Conservation (phyloP, 331 rosid genomes). For the Spiraea crenata region DNA sequence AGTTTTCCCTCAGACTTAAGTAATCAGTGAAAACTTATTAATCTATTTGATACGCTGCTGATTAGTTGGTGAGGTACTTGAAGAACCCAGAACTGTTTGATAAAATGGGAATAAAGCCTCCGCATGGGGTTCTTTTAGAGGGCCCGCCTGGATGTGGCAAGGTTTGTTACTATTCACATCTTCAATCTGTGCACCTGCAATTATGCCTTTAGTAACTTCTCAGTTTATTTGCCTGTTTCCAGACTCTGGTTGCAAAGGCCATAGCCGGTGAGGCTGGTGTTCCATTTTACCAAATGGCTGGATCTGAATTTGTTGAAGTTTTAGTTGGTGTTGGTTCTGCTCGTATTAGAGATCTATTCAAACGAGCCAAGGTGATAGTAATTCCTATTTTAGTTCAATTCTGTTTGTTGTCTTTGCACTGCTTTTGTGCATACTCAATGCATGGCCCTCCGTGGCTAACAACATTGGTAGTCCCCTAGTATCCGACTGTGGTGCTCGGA, state of each 20-base stretch:
- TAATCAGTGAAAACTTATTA: constrained; percentile 26
- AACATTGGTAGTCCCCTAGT: not conserved
- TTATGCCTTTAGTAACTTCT: constrained; percentile 10
- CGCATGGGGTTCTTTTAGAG: constrained; percentile 96
- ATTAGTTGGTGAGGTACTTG: constrained; percentile 92
- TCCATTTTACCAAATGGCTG: constrained; percentile 99
- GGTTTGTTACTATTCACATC: constrained; percentile 51
- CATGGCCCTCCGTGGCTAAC: not conserved
- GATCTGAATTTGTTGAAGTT: constrained; percentile 97
- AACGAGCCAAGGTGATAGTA: constrained; percentile 86
- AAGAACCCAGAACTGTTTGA: constrained; percentile 95
- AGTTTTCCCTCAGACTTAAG: not conserved
- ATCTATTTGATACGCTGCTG: constrained; percentile 31
- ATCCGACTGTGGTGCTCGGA: not conserved
- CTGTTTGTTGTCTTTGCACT: not conserved
- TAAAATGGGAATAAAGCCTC: constrained; percentile 96
- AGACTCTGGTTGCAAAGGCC: constrained; percentile 99
- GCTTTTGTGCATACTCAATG: not conserved
- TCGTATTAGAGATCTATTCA: constrained; percentile 94
- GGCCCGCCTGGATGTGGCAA: constrained; percentile 99
- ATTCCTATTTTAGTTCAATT: constrained; percentile 22
- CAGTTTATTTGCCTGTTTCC: constrained; percentile 31
- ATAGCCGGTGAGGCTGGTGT: constrained; percentile 99
- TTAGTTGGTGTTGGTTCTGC: constrained; percentile 99
- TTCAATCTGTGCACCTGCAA: constrained; percentile 16